A percentile compares a stretch with the other conserved stretches of the same genome.
Conservation (phyloP, 495 filamentous ascomycete genomes). For the Cladorrhinum samala region DNA sequence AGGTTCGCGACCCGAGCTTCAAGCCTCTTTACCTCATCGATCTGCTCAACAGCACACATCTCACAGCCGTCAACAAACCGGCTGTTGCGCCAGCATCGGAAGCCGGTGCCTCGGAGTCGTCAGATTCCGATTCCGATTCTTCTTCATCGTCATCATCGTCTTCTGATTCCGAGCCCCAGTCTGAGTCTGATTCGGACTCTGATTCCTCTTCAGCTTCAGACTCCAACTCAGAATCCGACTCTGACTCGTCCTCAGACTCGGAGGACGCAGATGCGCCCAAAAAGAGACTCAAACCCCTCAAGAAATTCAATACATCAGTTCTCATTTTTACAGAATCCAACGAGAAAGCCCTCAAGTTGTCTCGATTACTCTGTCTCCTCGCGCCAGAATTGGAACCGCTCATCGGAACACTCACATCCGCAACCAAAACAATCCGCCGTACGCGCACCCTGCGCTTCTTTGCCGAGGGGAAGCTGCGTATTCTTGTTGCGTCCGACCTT, state of each 20-base stretch:
- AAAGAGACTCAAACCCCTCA: conserved; percentile 1
- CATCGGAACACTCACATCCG: conserved; percentile 69
- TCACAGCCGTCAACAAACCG: conserved; percentile 14
- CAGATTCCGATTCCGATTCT: conserved; percentile 26
- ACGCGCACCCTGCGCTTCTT: conserved; percentile 58
- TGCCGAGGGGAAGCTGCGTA: conserved; percentile 52
- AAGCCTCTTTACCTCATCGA: conserved; percentile 80
- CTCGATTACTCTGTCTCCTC: conserved; percentile 66
- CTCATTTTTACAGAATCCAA: conserved; percentile 88
- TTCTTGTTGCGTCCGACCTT: conserved; percentile 86
- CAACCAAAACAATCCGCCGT: conserved; percentile 57
- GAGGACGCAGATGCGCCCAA: conserved; percentile 1
- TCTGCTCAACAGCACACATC: conserved; percentile 45
- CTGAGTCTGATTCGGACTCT: conserved; percentile 26
- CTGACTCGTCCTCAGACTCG: conserved; percentile 11
- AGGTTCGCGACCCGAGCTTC: conserved; percentile 64
- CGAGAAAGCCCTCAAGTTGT: conserved; percentile 72
- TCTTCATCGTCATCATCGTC: no score
- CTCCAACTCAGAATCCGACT: conserved; percentile 4
- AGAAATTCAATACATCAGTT: conserved; percentile 35
- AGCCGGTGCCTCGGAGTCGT: conserved; percentile 21
- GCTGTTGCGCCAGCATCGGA: conserved; percentile 11
- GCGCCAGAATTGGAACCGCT: conserved; percentile 49
- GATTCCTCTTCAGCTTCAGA: conserved; percentile 10
- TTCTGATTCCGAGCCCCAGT: conserved; percentile 25